These are phyloP conservation scores for Typha latifolia DNA, from an alignment of 176 grass and related monocot genomes.

Conservation along the genomic window DNA sequence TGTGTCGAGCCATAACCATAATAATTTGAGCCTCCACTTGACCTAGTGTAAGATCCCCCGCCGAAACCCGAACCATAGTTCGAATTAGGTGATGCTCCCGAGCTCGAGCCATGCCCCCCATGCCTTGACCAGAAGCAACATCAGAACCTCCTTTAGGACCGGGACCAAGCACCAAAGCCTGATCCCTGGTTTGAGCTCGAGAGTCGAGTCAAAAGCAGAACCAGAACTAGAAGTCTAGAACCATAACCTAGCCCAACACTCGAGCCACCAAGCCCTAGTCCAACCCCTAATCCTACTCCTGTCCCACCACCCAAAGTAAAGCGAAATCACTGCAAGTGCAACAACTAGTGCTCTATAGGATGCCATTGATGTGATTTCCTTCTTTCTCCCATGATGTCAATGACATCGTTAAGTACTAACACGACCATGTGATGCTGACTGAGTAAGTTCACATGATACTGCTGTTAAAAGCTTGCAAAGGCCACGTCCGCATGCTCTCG, in stretches of 20 bases:
- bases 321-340: constrained; percentile 12
- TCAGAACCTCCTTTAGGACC: not conserved
- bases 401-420: constrained; percentile 6
- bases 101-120: constrained; percentile 21
- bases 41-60: constrained; percentile 14
- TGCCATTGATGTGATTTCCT: constrained; percentile 21
- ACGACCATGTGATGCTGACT: not conserved
- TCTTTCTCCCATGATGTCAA: constrained; percentile 2
- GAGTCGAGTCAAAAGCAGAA: constrained; percentile 16
- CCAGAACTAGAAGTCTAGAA: not conserved
- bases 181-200: constrained; percentile 19
- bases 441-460: constrained; percentile 44
- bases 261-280: constrained; percentile 8
- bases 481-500: not conserved
- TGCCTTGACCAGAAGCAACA: not conserved
- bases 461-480: constrained; percentile 32
- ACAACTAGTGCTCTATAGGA: constrained; percentile 7
- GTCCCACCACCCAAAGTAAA: constrained; percentile 21
- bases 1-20: too few relatives aligned
- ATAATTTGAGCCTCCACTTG: too few relatives aligned
- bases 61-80: too few relatives aligned
- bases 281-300: constrained; percentile 16
- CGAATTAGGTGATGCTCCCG: too few relatives aligned
- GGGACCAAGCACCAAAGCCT: constrained; percentile 24
- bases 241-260: constrained; percentile 33